Evolutionary conservation across 1,139 yeast species (phyloP), one percentile per base, ranked within the genome.

Genomic region (Pichia norvegensis): DNA sequence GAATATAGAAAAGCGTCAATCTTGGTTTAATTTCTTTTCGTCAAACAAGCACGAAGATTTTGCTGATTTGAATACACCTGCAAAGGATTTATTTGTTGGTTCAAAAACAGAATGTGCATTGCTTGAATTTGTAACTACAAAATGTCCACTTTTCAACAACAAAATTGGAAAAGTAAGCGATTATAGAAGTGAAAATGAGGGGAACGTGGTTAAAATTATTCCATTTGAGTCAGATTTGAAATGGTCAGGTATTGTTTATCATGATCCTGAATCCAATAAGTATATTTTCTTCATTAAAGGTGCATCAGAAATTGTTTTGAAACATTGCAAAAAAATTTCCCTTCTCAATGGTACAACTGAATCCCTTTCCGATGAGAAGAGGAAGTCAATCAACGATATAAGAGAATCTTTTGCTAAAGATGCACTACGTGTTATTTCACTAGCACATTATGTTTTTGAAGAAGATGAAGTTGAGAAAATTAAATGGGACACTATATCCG

Each of bases 71-170:
- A 4, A 31, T 16, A 10, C 13, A 29, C 20, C 35, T 5, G 13
- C 13, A 4, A 33, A 38, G 2, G 55, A 52, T 36, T 47, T 41
- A 23, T 90, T 76, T 59, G 71, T 88, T 43, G 98, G 99, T 13
- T 86, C 94, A 52, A 92, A 92, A 65, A 94, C 98, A 7, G 99
- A 92, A 64, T 81, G 92, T 33, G 97, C 98, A 0, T 66, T 92
- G 50, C 70, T 94, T 36, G 69, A 79, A 21, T 70, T 88, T 55
- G 94, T 94, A 4, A 70, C 73, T 41, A 70, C 74, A 38, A 71
- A 74, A 43, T 71, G 88, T 52, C 70, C 72, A 31, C 62, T 78
- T 50, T 68, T 71, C 39, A 68, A 71, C 5, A 67, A 70, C 1
- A 16, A 41, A 10, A 53, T 64, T 17, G 53, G 52, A 22, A 51